Base-by-base conservation (phyloP, 306 rosid species). In the Sicyos baderoa region DNA sequence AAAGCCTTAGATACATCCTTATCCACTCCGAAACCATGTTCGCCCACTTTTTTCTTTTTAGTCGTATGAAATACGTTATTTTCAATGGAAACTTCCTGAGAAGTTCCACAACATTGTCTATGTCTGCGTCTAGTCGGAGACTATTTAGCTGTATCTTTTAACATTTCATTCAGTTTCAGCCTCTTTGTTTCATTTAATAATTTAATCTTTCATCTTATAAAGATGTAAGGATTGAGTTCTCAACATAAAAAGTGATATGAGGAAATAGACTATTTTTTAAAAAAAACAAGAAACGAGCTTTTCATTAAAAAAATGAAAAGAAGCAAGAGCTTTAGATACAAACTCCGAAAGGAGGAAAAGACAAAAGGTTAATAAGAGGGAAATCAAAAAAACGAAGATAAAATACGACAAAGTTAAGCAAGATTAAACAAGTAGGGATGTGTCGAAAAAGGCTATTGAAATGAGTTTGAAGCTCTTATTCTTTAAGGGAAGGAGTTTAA, bases 1-100 rank as follows among this genome's bases (percentile, higher is more conserved):
- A 42, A 42, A 37, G 70, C 44, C 29, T 63, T 19, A 4, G 70
- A 13, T 18, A 44, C 70, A 44, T 64, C 70, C 70, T 64, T 64
- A 64, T 64, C 70, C 51, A 21, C 70, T 44, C 52, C 27, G 11
- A 17, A 37, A 37, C 69, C 52, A 40, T 9, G 29, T 17, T 19
- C 69, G 19, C 52, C 51, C 7, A 5, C 69, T 0, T 2, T 23
- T 63, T 12, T 40, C 69, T 29, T 50, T 40, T 18, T 10, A 18
- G 69, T 10, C 40, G 52, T 35, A 10, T 63, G 17, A 18, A 62
- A 10, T 40, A 18, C 29, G 29, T 37, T 40, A 9, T 40, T n/a
- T 40, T 12, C 17, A 17, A 9, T 12, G 32, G 48, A 17, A 63
- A 37, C 29, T 40, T 63, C 29, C 51, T 40, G 50, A 60, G 44